phyloP scores from a whole-genome alignment of 495 filamentous ascomycete species.

The Achaetomiella virescens region DNA sequence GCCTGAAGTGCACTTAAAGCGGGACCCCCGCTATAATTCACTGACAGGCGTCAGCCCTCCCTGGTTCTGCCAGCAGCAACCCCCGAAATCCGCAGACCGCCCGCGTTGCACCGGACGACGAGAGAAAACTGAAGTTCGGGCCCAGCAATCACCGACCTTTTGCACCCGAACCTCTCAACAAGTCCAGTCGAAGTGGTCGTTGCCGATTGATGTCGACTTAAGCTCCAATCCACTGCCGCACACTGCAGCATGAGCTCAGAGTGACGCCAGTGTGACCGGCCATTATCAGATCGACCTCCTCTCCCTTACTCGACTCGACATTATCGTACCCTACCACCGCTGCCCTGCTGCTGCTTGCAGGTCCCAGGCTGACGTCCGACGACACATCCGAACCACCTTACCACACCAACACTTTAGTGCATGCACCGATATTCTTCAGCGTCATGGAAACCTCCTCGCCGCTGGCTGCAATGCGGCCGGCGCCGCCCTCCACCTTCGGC shows the following conservation, averaged over 20 bases:
- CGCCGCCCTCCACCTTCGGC: constrained; percentile 48
- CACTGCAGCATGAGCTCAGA: constrained; percentile 19
- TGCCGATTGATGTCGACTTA: constrained; percentile 12
- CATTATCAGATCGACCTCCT: neutral
- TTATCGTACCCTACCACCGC: neutral
- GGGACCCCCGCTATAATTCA: constrained; percentile 26
- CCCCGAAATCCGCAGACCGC: constrained; percentile 26
- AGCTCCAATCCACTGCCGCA: neutral
- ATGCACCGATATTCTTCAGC: neutral
- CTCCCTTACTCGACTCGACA: neutral
- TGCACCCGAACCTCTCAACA: constrained; percentile 11
- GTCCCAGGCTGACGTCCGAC: neutral
- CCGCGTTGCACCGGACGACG: constrained; percentile 36
- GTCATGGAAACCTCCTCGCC: constrained; percentile 91
- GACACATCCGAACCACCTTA: neutral
- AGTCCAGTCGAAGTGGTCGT: constrained; percentile 1
- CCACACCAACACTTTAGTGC: neutral
- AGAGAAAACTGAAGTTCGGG: constrained; percentile 22
- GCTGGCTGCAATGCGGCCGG: constrained; percentile 86
- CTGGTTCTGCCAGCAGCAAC: constrained; percentile 19
- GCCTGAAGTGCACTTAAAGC: constrained; percentile 13
- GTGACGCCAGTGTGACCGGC: constrained; percentile 9
- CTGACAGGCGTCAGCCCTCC: constrained; percentile 1
- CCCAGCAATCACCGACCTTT: constrained; percentile 19
- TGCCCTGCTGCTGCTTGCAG: neutral